A percentile compares a stretch with the other conserved stretches of the same genome.
phyloP scores from a whole-genome alignment of 2,329 filamentous ascomycete species.

The Acephala macrosclerotiorum region DNA sequence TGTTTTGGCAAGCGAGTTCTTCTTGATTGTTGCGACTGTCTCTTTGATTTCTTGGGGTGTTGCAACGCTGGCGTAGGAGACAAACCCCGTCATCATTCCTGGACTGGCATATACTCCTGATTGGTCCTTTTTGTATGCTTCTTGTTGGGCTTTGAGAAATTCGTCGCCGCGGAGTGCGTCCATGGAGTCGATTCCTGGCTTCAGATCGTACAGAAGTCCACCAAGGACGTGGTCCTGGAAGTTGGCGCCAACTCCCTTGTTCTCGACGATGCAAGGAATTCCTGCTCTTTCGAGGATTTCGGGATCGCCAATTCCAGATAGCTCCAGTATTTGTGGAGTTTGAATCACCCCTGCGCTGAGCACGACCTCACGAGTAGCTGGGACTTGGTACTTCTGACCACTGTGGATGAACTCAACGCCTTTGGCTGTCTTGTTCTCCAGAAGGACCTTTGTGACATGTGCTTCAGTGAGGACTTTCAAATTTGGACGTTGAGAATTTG shows the following conservation, averaged over 20 bases:
- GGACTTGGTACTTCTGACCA: slow-evolving; percentile 29
- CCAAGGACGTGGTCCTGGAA: slow-evolving; percentile 43
- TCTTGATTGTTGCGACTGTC: slow-evolving; percentile 13
- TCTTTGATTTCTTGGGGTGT: slow-evolving; percentile 31
- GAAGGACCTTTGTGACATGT: slow-evolving; percentile 2
- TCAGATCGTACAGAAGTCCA: slow-evolving; percentile 37
- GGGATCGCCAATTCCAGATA: slow-evolving; percentile 10
- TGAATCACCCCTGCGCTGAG: too few relatives aligned
- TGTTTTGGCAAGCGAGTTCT: slow-evolving; percentile 15
- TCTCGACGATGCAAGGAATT: slow-evolving; percentile 43
- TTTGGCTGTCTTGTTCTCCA: slow-evolving; percentile 1
- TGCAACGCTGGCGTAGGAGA: slow-evolving; percentile 23
- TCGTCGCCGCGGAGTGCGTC: slow-evolving; percentile 23
- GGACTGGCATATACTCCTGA: slow-evolving; percentile 12
- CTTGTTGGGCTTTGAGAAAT: slow-evolving; percentile 2
- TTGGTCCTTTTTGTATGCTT: slow-evolving; percentile 16
- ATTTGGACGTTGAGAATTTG: slow-evolving; percentile 11
- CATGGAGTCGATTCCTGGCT: slow-evolving; percentile 6
- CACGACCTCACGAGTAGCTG: slow-evolving; percentile 9
- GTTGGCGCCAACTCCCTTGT: slow-evolving; percentile 50
- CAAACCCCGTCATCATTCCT: slow-evolving; percentile 23
- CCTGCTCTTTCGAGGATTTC: slow-evolving; percentile 24
- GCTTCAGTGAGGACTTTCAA: slow-evolving; percentile 10
- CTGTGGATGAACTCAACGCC: slow-evolving; percentile 36
- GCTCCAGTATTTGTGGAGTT: too few relatives aligned